Evolutionary conservation across 2,329 filamentous ascomycete species (phyloP).

Genomic region (Pseudocercospora eumusae): DNA sequence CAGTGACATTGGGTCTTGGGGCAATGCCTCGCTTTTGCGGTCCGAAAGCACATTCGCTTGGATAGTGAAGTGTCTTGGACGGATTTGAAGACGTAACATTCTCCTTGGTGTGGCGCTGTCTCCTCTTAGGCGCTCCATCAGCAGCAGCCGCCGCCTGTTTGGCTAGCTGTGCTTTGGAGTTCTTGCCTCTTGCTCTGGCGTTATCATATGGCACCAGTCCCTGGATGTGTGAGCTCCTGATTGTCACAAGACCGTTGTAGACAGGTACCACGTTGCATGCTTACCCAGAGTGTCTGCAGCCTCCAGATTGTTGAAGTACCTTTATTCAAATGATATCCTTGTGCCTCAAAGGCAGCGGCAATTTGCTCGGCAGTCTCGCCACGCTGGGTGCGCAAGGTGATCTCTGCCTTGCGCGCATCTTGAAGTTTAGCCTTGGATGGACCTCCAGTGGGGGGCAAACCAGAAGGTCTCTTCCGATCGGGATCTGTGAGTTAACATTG

Average conservation of each 20-base stretch:
- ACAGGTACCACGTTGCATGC: not conserved
- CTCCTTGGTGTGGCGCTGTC: slow-evolving; percentile 16
- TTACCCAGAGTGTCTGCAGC: slow-evolving; percentile 31
- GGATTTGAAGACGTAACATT: slow-evolving; percentile 23
- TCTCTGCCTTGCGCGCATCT: slow-evolving; percentile 27
- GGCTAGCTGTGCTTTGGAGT: slow-evolving; percentile 18
- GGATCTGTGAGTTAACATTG: not conserved
- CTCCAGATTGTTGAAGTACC: slow-evolving; percentile 30
- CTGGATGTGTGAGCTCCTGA: slow-evolving; percentile 6
- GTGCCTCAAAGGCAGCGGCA: slow-evolving; percentile 26
- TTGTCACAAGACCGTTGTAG: not conserved
- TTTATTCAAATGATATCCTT: slow-evolving; percentile 28
- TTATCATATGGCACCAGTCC: slow-evolving; percentile 31
- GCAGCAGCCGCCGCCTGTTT: slow-evolving; percentile 18
- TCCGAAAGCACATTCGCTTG: slow-evolving; percentile 29
- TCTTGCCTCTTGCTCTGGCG: slow-evolving; percentile 29
- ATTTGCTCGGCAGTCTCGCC: slow-evolving; percentile 34
- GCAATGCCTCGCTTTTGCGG: slow-evolving; percentile 25
- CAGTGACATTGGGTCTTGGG: not conserved
- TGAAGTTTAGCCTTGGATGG: slow-evolving; percentile 21
- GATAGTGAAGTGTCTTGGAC: slow-evolving; percentile 28
- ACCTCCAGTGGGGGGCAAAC: not conserved
- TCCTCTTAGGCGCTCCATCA: slow-evolving; percentile 12
- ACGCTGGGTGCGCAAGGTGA: slow-evolving; percentile 26
- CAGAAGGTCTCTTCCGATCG: slow-evolving; percentile 3